Base-by-base conservation (phyloP, 176 grass and related monocot species). In the Carex myosuroides region DNA sequence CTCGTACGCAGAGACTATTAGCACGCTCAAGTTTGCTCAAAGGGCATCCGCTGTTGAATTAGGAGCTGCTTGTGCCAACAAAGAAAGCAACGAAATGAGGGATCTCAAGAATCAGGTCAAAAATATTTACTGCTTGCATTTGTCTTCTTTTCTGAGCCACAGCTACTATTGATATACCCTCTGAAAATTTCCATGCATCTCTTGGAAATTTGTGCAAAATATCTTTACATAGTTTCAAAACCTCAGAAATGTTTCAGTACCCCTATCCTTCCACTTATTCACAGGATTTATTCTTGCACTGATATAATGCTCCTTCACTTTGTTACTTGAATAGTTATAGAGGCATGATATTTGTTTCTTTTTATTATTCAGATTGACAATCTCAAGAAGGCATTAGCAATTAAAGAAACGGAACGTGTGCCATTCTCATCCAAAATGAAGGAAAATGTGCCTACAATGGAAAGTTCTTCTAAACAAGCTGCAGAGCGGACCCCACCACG, bases 21-120 rank as follows among this genome's bases (percentile, higher is more conserved):
- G 90, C 85, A 92, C 94, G 39, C 64, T 97, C 71, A 97, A 94
- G 65, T 97, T 97, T 92, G 92, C 94, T 71, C 92, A 94, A 87
- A 97, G 94, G 79, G 84, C 89, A 84, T 94, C 92, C 61, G 88
- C 84, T 54, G 89, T 94, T 61, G 94, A 97, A 87, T 90, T 97
- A 85, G 95, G 92, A 55, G 80, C 90, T 85, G 82, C 95, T 16
- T 81, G 81, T 63, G 82, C 70, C 85, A 97, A 94, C 67, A 94
- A 91, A 87, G 95, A 97, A 91, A 94, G 92, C 68, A 88, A 65
- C 48, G 92, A 97, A 85, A 89, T 97, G 86, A 87, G 86, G 84
- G 90, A 91, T 54, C 92, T 97, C 55, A 97, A 92, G 89, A 89
- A 91, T 61, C 95, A 97, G 92, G 94, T 97, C 89, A 42, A 1